Base-by-base conservation (phyloP, 805 yeast species). In the Torulaspora franciscae region DNA sequence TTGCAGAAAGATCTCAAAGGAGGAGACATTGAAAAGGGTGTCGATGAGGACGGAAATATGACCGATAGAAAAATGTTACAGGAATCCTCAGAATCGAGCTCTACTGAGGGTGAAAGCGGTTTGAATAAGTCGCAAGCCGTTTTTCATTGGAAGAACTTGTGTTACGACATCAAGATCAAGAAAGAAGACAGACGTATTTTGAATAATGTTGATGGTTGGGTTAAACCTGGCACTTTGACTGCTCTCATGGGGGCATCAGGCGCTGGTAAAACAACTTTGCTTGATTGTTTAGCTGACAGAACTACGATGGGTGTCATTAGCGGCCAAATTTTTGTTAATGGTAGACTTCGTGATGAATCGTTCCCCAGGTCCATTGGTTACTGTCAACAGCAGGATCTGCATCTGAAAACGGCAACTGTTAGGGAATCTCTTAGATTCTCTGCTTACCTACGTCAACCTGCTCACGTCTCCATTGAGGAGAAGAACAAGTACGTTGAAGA, bases 221-320 rank as follows among this genome's bases (percentile, higher is more conserved):
- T 84, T 34, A 81, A 82, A 59, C 90, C 90, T 7, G 90, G 90
- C 52, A 83, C 88, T 37, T 68, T 85, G 59, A 85, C 91, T 42
- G 93, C 93, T 4, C 65, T 80, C 41, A 79, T 80, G 84, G 86
- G 88, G 55, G 81, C 83, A 13, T 80, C 88, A 32, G 89, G 89
- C 68, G 89, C 90, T 48, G 90, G 90, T 72, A 83, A 83, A 60
- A 83, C 90, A 14, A 83, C 89, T 6, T 68, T 83, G 47, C 69
- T 83, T 55, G 84, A 83, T 68, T 80, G 81, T 57, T 71, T 83
- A 56, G 83, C 87, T 30, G 81, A 80, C 56, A 76, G 89, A 64
- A 77, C 81, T 41, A 79, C 84, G 13, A 70, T 75, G 66, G 90
- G 90, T 68, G 79, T 79, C 43, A 80, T 83, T 44, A 74, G 85